phyloP scores from a whole-genome alignment of 1,284 basidiomycete genomes.

The Fomitopsis pinicola region DNA sequence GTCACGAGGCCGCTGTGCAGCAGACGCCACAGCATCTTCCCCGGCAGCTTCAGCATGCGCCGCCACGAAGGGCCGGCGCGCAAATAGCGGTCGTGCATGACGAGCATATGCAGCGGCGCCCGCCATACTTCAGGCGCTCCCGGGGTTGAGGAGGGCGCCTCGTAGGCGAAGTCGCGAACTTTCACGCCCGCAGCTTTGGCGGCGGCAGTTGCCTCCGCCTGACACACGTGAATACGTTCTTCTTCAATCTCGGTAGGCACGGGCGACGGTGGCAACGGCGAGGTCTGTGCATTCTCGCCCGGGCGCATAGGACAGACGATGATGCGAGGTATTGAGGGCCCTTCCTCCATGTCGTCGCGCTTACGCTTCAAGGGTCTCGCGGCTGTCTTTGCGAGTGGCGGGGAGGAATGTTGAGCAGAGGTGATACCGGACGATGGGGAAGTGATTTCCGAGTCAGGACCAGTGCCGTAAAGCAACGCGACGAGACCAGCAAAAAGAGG shows the following conservation, averaged over 20 bases:
- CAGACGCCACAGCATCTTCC: slow-evolving; percentile 42
- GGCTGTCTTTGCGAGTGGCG: background rate
- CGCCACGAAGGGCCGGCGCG: slow-evolving; percentile 21
- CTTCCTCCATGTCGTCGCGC: slow-evolving; percentile 7
- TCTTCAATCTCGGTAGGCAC: slow-evolving; percentile 37
- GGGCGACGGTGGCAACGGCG: slow-evolving; percentile 26
- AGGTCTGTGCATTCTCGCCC: background rate
- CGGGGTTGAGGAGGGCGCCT: slow-evolving; percentile 5
- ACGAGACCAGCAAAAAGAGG: background rate
- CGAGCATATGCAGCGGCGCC: slow-evolving; percentile 16
- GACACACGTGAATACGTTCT: slow-evolving; percentile 15
- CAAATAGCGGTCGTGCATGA: slow-evolving; percentile 20
- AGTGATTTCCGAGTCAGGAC: background rate
- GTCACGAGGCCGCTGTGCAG: slow-evolving; percentile 46
- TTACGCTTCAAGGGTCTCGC: slow-evolving; percentile 13
- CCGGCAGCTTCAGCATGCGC: slow-evolving; percentile 31
- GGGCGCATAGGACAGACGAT: slow-evolving; percentile 7
- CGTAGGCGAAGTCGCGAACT: slow-evolving; percentile 47
- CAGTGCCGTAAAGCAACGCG: background rate
- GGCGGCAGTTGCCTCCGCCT: slow-evolving; percentile 26
- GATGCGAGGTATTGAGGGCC: slow-evolving; percentile 6
- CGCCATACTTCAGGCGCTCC: slow-evolving; percentile 20
- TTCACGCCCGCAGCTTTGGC: slow-evolving; percentile 39
- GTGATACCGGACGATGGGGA: background rate
- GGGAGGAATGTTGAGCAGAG: background rate